These are phyloP conservation scores for Boletus fagicola DNA, from an alignment of 768 basidiomycete genomes.

Conservation along the genomic window DNA sequence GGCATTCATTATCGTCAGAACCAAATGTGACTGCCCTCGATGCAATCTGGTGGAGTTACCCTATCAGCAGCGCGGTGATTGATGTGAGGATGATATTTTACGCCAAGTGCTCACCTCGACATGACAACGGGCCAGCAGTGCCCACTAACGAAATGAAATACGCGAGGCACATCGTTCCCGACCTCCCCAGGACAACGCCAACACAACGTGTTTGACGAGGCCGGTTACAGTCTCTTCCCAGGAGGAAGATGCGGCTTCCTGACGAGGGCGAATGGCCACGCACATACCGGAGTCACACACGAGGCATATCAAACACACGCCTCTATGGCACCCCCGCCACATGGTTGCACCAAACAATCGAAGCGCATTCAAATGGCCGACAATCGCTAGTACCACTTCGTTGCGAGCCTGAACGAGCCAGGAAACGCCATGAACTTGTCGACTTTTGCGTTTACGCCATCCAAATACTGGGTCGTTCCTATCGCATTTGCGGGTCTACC, in stretches of 20 bases:
- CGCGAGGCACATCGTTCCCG: conserved; percentile 15
- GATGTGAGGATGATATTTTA: conserved; percentile 1
- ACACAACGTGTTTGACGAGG: conserved; percentile 21
- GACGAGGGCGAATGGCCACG: neutral
- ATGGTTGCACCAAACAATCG: conserved; percentile 27
- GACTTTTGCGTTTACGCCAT: conserved; percentile 27
- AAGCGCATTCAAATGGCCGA: conserved; percentile 27
- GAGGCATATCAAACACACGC: conserved; percentile 25
- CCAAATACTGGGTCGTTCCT: conserved; percentile 28
- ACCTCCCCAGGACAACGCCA: conserved; percentile 9
- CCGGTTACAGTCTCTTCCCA: conserved; percentile 8
- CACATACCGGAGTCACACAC: conserved; percentile 11
- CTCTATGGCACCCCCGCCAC: conserved; percentile 24
- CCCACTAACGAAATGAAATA: conserved; percentile 19
- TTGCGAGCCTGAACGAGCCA: conserved; percentile 23
- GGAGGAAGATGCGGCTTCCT: conserved; percentile 14
- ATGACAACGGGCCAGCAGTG: conserved; percentile 3
- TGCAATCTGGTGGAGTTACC: neutral
- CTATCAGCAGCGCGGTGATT: conserved; percentile 21
- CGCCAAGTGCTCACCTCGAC: conserved; percentile 8
- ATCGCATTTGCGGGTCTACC: conserved; percentile 30
- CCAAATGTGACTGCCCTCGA: neutral
- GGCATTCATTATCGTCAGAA: conserved; percentile 7
- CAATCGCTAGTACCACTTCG: conserved; percentile 12
- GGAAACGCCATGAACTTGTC: conserved; percentile 30